These are phyloP conservation scores for Lipomyces yamanashiensis DNA, from an alignment of 805 yeast species.

Conservation along the genomic window DNA sequence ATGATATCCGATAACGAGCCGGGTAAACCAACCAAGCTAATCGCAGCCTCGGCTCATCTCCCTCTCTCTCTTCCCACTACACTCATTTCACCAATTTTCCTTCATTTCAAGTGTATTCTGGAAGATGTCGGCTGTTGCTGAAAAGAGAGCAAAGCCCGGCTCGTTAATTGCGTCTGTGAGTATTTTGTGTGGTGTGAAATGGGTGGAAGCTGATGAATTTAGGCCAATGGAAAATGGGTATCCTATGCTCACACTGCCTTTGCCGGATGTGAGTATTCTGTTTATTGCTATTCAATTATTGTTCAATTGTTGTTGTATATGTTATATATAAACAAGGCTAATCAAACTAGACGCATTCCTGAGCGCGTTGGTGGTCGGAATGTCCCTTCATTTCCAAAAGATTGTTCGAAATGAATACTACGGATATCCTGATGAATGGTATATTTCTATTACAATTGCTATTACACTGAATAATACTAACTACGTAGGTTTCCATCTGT, in stretches of 20 bases:
- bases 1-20: neutral
- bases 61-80: neutral
- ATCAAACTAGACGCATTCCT: conserved; percentile 33
- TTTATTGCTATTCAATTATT: neutral
- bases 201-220: neutral
- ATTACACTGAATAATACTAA: neutral
- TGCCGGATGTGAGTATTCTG: conserved; percentile 32
- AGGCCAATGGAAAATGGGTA: conserved; percentile 38
- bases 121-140: conserved; percentile 26
- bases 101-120: neutral
- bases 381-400: conserved; percentile 73
- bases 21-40: neutral
- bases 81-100: neutral
- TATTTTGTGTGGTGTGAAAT: neutral
- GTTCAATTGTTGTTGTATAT: neutral
- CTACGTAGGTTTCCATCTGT: conserved; percentile 77
- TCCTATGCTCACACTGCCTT: conserved; percentile 35
- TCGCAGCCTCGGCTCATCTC: neutral
- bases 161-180: conserved; percentile 33
- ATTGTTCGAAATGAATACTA: conserved; percentile 84
- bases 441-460: neutral
- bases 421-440: conserved; percentile 97
- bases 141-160: conserved; percentile 32
- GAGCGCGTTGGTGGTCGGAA: conserved; percentile 38
- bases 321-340: neutral